Evolutionary conservation across 2,329 filamentous ascomycete genomes (phyloP), one percentile per base, ranked within the genome.

Genomic region (Xylariaceae sp.): DNA sequence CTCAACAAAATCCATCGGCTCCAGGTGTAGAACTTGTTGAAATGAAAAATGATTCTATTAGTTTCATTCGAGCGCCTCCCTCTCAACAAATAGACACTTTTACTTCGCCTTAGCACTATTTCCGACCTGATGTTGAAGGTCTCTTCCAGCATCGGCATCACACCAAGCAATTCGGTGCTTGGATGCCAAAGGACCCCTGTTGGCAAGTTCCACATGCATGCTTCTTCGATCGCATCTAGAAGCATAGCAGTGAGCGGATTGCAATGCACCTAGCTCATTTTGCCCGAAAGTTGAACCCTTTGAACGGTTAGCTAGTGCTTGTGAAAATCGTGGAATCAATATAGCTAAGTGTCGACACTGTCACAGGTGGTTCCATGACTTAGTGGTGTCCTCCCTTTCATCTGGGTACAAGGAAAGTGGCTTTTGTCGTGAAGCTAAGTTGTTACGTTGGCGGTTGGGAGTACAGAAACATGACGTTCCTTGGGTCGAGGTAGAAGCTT

Each of bases 11-110:
- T 12, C 6, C 65, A n/a, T 66, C 8, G 66, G 29, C 56, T 60
- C 64, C 65, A 64, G 1, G 50, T 50, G 31, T 66, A 67, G 6
- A 63, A 64, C 46, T 67, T 64, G 43, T 63, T 64, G 2, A 56
- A 56, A 19, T 50, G 56, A 24, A 19, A 45, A 3, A 53, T 29
- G 16, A 33, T 41, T 4, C 21, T 44, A 1, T 33, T 26, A 14
- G 14, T 39, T 40, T 59, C 62, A 23, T 62, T 53, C 5, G 46
- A 51, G 11, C 54, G 48, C 11, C 48, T 56, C 58, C 55, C 62
- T 26, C 65, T 56, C 2, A 65, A 6, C 9, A 56, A 66, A 4
- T 64, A 60, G 28, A 65, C 31, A 6, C 59, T 33, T 5, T 24
- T 8, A 60, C 39, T 5, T 50, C 53, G 2, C 54, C n/a, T 26